Evolutionary conservation across 2,329 filamentous ascomycete genomes (phyloP), one percentile per base, ranked within the genome.

Genomic region (Tolypocladium nubicola): DNA sequence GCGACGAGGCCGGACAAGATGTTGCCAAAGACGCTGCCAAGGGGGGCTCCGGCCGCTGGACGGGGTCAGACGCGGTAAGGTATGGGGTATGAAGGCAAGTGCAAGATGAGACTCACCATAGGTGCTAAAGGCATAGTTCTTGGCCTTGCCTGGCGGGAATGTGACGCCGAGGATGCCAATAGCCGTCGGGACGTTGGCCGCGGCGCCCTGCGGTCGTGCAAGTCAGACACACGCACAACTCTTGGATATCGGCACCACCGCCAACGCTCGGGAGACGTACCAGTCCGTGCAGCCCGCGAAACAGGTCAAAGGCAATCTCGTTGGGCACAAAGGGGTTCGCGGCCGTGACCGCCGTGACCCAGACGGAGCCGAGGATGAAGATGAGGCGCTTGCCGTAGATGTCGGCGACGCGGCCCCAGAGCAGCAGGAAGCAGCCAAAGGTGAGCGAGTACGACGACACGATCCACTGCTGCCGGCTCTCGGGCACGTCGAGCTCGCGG

Each of bases 81-180:
- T 7, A 35, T 3, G 47, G 16, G 26, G 35, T 3, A 0, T 11
- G 47, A 2, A n/a, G 11, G 16, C 2, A 11, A 13, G 16, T 11
- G 16, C 3, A 4, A 16, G 8, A 4, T 4, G 14, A 11, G 45
- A 56, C 72, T 57, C 65, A 79, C 78, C 78, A 58, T 86, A 88
- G 26, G 79, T 76, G 41, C 81, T 82, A 62, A 89, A 88, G 1
- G 85, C 85, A 65, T 87, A 87, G 63, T 87, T 88, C 70, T 88
- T 88, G 4, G 84, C 81, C 61, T 82, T 84, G 0, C 86, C 84
- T 0, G 85, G 84, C 1, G 81, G 80, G 56, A 89, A 89, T 0
- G 83, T 87, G 1, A 81, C 80, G 0, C 85, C 85, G 3, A 89
- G 68, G 43, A 89, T 88, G 0, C 86, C 86, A 64, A 89, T 82